Evolutionary conservation across 139 green algal species (phyloP).

Genomic region (Micractinium conductrix): DNA sequence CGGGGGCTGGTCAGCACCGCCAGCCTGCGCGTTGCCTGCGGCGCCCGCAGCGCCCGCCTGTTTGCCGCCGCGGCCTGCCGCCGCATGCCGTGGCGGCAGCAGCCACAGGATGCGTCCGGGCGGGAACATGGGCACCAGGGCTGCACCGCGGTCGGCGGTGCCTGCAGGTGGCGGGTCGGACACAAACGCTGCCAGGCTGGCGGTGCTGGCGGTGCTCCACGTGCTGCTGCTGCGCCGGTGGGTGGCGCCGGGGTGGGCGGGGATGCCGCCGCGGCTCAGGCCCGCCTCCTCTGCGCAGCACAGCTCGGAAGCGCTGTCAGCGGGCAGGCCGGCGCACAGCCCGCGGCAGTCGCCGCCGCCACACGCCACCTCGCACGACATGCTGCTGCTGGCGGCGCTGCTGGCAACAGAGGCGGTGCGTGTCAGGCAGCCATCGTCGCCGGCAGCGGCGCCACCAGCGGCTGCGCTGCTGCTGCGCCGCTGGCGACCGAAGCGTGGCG

Average conservation of each 20-base stretch:
- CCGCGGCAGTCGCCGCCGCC: background rate
- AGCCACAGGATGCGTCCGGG: conserved; percentile 30
- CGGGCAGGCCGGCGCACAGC: background rate
- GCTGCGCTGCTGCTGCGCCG: background rate
- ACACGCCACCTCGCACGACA: background rate
- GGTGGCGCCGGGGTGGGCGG: background rate
- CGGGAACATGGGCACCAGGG: conserved; percentile 27
- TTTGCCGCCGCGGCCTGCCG: background rate
- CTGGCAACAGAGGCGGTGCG: background rate
- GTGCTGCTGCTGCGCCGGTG: background rate
- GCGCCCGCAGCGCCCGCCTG: background rate
- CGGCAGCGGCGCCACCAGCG: background rate
- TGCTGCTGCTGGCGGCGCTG: background rate
- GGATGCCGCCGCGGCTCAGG: background rate
- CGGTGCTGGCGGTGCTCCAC: conserved; percentile 6
- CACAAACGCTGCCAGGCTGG: conserved; percentile 9
- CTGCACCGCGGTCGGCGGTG: background rate
- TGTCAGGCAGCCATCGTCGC: background rate
- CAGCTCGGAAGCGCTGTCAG: background rate
- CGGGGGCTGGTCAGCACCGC: background rate
- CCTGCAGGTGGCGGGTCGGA: background rate
- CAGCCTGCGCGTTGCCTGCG: background rate
- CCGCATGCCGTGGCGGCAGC: background rate
- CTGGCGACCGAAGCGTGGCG: background rate
- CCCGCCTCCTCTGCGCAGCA: background rate